Base-by-base conservation (phyloP, 2,329 filamentous ascomycete species). In the Aspergillus latus region DNA sequence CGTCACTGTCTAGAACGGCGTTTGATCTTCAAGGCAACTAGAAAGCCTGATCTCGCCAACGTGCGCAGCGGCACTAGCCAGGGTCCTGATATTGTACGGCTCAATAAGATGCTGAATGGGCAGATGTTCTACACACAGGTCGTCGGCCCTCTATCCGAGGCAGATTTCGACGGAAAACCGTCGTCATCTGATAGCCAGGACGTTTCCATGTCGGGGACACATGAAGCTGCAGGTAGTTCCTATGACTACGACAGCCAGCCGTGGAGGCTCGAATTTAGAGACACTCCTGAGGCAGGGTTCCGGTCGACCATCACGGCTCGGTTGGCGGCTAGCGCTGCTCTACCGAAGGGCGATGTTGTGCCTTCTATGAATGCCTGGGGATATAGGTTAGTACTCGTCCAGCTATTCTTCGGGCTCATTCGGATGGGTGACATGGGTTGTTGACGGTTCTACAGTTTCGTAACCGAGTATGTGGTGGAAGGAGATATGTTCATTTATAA, bases 401-500 rank as follows among this genome's bases (percentile, higher is more conserved):
- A 46, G 32, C 10, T 28, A 13, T 37, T 39, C 29, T 28, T 15
- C 40, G 13, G 9, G 26, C 9, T n/a, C 32, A 32, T 51, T 10
- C 21, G 21, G 21, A 21, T 2, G 21, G 21, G 36, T 15, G 11
- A 28, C 21, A 37, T 30, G 26, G 8, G 26, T 36, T 16, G 54
- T 55, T 62, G 56, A 61, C 58, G 45, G 57, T 10, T 32, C 26
- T 36, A 51, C 6, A 85, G 83, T 49, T 84, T 82, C 59, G 77
- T 81, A 21, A 81, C 79, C 5, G 82, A 86, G 63, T 84, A 83
- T 64, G 71, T 84, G 50, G 67, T 82, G 16, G 76, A 82, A 64
- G 84, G 84, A 26, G 77, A 84, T 63, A 78, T 79, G 54, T 83
- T 86, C 62, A 77, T 86, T 37, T 76, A 81, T 55, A 78, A 81